These are phyloP conservation scores for Leishmania martiniquensis DNA, from an alignment of 208 protist species.

Conservation along the genomic window DNA sequence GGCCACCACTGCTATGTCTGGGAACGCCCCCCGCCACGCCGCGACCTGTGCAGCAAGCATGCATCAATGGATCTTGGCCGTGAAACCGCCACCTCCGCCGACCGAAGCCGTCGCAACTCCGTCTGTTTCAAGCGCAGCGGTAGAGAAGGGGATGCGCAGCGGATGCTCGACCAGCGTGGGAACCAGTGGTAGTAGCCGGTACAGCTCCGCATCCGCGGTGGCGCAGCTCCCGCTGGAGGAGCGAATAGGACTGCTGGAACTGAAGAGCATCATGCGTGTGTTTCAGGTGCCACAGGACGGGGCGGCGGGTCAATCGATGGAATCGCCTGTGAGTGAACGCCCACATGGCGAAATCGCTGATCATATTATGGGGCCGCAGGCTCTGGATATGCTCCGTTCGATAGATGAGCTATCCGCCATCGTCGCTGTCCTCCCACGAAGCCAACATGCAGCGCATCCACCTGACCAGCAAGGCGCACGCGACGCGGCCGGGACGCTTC, in stretches of 20 bases:
- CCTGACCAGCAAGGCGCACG: not conserved
- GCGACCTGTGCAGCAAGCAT: slow-evolving; percentile 20
- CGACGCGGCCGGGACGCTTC: not conserved
- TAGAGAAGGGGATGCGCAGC: not conserved
- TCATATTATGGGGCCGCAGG: not conserved
- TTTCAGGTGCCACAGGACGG: slow-evolving; percentile 26
- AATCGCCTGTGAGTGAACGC: not conserved
- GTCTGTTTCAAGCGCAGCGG: not conserved
- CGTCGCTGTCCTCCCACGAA: not conserved
- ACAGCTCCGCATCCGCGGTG: not conserved
- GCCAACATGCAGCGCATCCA: not conserved
- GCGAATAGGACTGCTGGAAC: slow-evolving; percentile 55
- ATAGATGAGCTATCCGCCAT: slow-evolving; percentile 17
- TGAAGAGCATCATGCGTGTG: slow-evolving; percentile 50
- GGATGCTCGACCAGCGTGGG: not conserved
- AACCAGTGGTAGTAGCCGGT: not conserved
- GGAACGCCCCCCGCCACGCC: slow-evolving; percentile 6
- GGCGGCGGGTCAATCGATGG: no score
- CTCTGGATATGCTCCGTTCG: slow-evolving; percentile 2
- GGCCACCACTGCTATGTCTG: not conserved
- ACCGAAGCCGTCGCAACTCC: not conserved
- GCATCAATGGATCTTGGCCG: slow-evolving; percentile 42
- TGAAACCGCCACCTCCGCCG: slow-evolving; percentile 19
- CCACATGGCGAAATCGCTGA: not conserved
- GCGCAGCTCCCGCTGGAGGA: slow-evolving; percentile 36